A percentile compares a stretch with the other conserved stretches of the same genome.
These are phyloP conservation scores for Tephrocybe sp. DNA, from an alignment of 768 basidiomycete species.

Conservation along the genomic window DNA sequence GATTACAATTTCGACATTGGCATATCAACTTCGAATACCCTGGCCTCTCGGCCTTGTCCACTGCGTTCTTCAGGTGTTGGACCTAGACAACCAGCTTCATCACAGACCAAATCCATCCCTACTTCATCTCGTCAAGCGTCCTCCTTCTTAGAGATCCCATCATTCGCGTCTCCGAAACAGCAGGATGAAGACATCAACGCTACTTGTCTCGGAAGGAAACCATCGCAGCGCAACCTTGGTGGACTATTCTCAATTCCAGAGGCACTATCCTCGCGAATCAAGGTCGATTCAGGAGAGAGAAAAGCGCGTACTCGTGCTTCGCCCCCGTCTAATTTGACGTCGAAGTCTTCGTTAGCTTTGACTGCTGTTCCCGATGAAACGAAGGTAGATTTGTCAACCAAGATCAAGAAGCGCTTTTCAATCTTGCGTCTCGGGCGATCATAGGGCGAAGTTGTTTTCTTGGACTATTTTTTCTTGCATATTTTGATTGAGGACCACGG, in stretches of 20 bases:
- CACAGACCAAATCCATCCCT: neutral
- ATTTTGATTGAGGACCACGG: neutral
- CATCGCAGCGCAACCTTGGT: slow-evolving; percentile 6
- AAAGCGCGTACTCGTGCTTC: neutral
- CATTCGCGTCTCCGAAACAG: neutral
- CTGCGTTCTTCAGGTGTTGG: neutral
- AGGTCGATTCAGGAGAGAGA: slow-evolving; percentile 5
- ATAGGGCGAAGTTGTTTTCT: slow-evolving; percentile 2
- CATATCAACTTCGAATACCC: slow-evolving; percentile 3
- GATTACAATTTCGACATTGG: slow-evolving; percentile 9
- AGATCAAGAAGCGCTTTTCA: slow-evolving; percentile 18
- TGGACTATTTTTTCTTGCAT: neutral
- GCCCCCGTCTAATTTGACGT: neutral
- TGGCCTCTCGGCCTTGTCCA: neutral
- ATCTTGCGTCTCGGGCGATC: slow-evolving; percentile 9
- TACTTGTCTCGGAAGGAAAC: slow-evolving; percentile 1
- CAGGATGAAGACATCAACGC: neutral
- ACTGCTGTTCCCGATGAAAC: slow-evolving; percentile 4
- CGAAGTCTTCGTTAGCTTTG: slow-evolving; percentile 3
- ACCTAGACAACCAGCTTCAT: neutral
- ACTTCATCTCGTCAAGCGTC: slow-evolving; percentile 4
- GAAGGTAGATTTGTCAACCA: slow-evolving; percentile 10
- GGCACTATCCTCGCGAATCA: slow-evolving; percentile 15
- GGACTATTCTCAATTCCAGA: slow-evolving; percentile 13
- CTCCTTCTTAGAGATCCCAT: slow-evolving; percentile 14